Base-by-base conservation (phyloP, 2,329 filamentous ascomycete species). In the Fusarium beomiforme region DNA sequence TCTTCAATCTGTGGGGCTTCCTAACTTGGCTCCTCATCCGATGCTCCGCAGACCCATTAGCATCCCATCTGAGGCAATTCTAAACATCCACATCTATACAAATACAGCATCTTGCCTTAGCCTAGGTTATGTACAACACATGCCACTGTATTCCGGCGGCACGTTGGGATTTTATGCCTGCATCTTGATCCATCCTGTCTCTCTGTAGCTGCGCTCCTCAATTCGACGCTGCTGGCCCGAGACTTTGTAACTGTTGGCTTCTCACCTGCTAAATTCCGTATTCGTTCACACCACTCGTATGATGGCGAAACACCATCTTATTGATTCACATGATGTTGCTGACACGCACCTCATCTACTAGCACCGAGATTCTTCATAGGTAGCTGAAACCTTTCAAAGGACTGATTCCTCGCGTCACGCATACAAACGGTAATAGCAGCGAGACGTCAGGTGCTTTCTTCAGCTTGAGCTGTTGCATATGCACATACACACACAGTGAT, bases 11-110 rank as follows among this genome's bases (percentile, higher is more conserved):
- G 71, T 76, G 71, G 73, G 72, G 58, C 67, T 58, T 69, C 66
- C 67, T 43, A 65, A 69, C 60, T 59, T 74, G 70, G 73, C 61
- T 57, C 59, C 72, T 77, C 64, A 70, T 65, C 75, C 75, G 75
- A 77, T 69, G 70, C 70, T 72, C 73, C 64, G 16, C 37, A 26
- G 31, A 24, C 53, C 41, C 34, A 44, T 62, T 51, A 37, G 47
- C 21, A 51, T 75, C 67, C 37, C 67, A 34, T 51, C 54, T 76
- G 75, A 76, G 75, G 75, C 67, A 76, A 76, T 76, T 76, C 67
- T 58, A 53, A 55, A 67, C 54, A 72, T 72, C 61, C 51, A 46
- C 23, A 55, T 46, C 29, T 37, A 55, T 46, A 33, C 51, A 31
- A 3, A 46, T 24, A 34, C 39, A 46, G 51, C 37, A 47, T 55